phyloP scores from a whole-genome alignment of 1,284 basidiomycete species.

The Chiua sp. region DNA sequence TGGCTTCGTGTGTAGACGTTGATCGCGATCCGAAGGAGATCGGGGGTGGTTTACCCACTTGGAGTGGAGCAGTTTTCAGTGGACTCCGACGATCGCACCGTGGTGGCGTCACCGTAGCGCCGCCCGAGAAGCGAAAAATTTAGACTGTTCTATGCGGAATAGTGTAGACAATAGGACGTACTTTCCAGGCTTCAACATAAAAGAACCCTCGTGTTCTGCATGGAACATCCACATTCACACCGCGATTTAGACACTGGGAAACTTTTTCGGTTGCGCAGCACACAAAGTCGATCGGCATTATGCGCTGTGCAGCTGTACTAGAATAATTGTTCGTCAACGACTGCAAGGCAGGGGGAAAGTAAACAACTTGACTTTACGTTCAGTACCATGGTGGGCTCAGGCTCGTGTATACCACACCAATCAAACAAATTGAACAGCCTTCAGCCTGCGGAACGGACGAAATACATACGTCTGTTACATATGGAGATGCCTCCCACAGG shows the following conservation, averaged over 20 bases:
- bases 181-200: neutral
- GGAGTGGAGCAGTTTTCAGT: neutral
- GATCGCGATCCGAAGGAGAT: neutral
- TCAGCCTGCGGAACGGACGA: neutral
- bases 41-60: neutral
- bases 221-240: neutral
- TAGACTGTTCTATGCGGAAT: neutral
- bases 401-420: neutral
- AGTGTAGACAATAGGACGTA: neutral
- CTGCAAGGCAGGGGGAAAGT: neutral
- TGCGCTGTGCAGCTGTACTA: too few relatives aligned
- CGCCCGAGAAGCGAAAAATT: neutral
- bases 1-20: neutral
- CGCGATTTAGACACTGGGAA: neutral
- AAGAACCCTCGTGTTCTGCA: neutral
- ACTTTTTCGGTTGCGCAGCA: neutral
- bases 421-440: neutral
- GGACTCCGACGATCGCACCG: neutral
- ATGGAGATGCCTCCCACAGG: too few relatives aligned
- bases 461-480: too few relatives aligned
- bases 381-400: too few relatives aligned
- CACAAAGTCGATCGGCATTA: neutral
- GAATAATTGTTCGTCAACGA: too few relatives aligned
- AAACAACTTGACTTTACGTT: neutral
- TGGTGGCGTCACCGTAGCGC: neutral